Evolutionary conservation across 2,329 filamentous ascomycete species (phyloP), one percentile per base, ranked within the genome.

Genomic region (Botryotinia convoluta): DNA sequence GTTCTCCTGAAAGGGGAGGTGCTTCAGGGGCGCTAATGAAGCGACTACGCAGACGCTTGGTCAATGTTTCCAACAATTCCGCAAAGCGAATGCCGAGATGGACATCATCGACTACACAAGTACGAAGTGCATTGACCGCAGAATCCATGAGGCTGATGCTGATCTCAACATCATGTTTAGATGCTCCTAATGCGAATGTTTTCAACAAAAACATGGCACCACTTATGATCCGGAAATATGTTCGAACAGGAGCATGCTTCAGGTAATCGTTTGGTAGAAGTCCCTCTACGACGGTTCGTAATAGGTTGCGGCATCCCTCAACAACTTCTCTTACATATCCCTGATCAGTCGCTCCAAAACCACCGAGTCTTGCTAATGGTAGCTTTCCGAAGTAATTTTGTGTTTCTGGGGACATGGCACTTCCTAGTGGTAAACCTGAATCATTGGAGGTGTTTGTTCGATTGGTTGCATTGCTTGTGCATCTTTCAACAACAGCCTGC

Each of bases 401-500:
- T 3, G 89, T 90, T 78, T 90, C 88, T 0, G 89, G 89, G 8
- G 89, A 91, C 26, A 91, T 82, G 76, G 82, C 82, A 48, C 81
- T 82, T 18, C 83, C 81, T 39, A 81, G 76, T 26, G 82, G 78
- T 60, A 81, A 82, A 51, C 81, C 81, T 8, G 81, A 81, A 8
- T 79, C 79, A 22, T 83, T 81, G 65, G 74, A 48, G n/a, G 77
- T 74, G 67, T 77, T 77, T 39, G 80, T 76, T 42, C 79, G 82
- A n/a, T 82, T 83, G 73, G 85, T 85, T 32, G 91, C 90, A 76
- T 95, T 92, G 74, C 88, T 94, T 10, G 94, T 95, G 83, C 93
- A 97, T 74, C 95, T 90, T 82, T 98, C 95, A 9, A 98, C 94
- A 5, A 98, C 94, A 35, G 96, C 96, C 83, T 99, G 96, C 2